Base-by-base conservation (phyloP, 768 basidiomycete genomes). In the Pleurotus ostreatus region DNA sequence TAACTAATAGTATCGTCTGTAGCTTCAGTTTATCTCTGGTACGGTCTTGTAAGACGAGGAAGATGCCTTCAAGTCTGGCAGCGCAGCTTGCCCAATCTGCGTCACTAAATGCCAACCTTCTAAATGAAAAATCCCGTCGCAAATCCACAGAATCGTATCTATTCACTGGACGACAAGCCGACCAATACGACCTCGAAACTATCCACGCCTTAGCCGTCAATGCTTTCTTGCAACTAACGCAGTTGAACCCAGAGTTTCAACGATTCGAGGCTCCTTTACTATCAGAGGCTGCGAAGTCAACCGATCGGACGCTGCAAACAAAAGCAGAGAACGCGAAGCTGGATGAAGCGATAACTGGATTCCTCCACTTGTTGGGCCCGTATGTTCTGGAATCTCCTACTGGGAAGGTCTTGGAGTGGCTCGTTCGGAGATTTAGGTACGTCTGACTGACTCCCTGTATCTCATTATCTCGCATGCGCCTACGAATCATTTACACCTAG, bases 381-480 rank as follows among this genome's bases (percentile, higher is more conserved):
- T 91, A 89, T 76, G 70, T 98, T 43, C 78, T 93, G 72, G 86
- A 96, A 40, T 75, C 82, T 34, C 89, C 92, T 0, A 81, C 92
- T 0, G 86, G 85, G 16, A 94, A 89, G 68, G 82, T 92, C 7
- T 66, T 99, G 23, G 97, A 99, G 65, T 99, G 96, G 96, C 80
- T 98, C 22, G 92, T 98, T 2, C 77, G 92, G 63, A 78, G 94
- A 56, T 97, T 98, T 71, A 86, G 95, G 95, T 92, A 60, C 41
- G 83, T 63, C 7, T 2, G 30, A 34, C 6, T 9, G 49, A 2
- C 34, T 23, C 30, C 15, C 16, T 49, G n/a, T 6, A 47, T 26
- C 16, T 5, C 11, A 30, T 2, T 16, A 18, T 48, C 41, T 34
- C 39, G 56, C 30, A 53, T 62, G 38, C 30, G 11, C 8, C 30